A percentile compares a stretch with the other conserved stretches of the same genome.
These are phyloP conservation scores for Luzula sylvatica DNA, from an alignment of 176 grass and related monocot genomes.

Conservation along the genomic window DNA sequence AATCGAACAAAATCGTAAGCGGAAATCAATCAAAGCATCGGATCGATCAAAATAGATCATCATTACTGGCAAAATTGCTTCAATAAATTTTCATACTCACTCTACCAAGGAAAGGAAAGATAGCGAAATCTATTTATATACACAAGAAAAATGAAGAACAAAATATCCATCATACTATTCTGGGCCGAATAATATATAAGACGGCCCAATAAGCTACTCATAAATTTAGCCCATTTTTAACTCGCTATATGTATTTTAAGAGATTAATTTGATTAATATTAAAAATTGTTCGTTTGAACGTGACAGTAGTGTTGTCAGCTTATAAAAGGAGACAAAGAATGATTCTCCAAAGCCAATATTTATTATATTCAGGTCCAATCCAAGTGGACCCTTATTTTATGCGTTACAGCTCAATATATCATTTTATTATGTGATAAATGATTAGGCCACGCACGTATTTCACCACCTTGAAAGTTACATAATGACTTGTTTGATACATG, in stretches of 20 bases:
- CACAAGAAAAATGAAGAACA: background rate
- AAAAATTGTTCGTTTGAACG: background rate
- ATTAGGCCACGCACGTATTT: background rate
- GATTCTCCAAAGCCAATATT: constrained; percentile 5
- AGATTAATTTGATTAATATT: background rate
- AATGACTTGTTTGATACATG: background rate
- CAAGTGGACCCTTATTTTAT: background rate
- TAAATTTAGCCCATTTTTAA: background rate
- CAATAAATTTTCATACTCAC: background rate
- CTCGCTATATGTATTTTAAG: background rate
- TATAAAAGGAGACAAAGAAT: constrained; percentile 3
- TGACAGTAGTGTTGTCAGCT: background rate
- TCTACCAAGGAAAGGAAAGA: background rate
- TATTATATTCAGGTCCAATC: background rate
- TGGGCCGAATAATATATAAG: too few relatives aligned
- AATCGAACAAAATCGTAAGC: background rate
- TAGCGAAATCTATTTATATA: too few relatives aligned
- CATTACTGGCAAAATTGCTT: background rate
- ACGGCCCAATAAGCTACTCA: too few relatives aligned
- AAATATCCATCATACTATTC: constrained; percentile 1
- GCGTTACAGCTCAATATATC: constrained; percentile 16
- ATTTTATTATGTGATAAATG: background rate
- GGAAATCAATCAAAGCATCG: background rate
- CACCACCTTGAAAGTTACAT: background rate
- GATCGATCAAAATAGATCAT: constrained; percentile 13